Conservation (phyloP, 1,284 basidiomycete genomes). For the Marasmius fiardii region DNA sequence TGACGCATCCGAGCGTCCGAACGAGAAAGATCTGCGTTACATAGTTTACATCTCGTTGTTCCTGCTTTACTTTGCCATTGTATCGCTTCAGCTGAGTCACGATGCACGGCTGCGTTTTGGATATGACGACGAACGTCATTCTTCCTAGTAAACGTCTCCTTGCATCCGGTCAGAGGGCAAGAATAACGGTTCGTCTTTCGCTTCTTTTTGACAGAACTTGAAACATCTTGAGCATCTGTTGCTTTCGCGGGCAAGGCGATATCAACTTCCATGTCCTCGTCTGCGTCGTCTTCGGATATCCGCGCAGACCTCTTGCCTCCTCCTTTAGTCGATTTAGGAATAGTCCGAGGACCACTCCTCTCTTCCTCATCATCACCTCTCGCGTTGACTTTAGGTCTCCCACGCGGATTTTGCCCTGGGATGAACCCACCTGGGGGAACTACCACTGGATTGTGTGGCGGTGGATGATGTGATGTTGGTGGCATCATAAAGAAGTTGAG, state of each 20-base stretch:
- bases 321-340: not conserved
- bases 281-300: constrained; percentile 7
- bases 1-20: constrained; percentile 18
- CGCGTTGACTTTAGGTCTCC: not conserved
- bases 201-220: constrained; percentile 12
- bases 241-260: not conserved
- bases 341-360: not conserved
- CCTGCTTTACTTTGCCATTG: constrained; percentile 5
- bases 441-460: not conserved
- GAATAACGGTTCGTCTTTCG: constrained; percentile 14
- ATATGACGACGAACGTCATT: constrained; percentile 20
- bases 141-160: constrained; percentile 18
- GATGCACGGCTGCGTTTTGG: constrained; percentile 16
- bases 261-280: constrained; percentile 6
- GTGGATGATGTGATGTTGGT: not conserved
- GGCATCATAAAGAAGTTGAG: not conserved
- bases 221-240: not conserved
- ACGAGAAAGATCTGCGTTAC: constrained; percentile 17
- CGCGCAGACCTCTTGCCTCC: constrained; percentile 2
- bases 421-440: not conserved
- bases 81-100: constrained; percentile 9
- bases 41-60: constrained; percentile 15
- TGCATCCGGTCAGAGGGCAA: constrained; percentile 15
- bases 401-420: not conserved
- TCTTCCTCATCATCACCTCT: not conserved